Base-by-base conservation (phyloP, 2,329 filamentous ascomycete genomes). In the Fusarium camptoceras region DNA sequence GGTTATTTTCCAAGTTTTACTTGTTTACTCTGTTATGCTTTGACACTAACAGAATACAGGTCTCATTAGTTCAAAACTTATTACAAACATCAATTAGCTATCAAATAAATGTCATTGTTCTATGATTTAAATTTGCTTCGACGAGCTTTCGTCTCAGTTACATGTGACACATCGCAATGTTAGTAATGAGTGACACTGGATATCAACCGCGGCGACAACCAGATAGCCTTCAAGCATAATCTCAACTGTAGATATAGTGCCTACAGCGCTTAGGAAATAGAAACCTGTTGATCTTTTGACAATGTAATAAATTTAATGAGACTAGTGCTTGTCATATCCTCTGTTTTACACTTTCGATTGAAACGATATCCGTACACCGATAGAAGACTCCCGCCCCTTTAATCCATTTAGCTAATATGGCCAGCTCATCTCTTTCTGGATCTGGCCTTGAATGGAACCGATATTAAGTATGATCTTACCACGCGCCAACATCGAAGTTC, bases 401-500 rank as follows among this genome's bases (percentile, higher is more conserved):
- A 60, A 48, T 41, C 58, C 60, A 58, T 49, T 50, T 73, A 73
- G 59, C 65, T 67, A 76, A 75, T 39, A 51, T 53, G 27, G 24
- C 22, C 22, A 47, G 51, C 50, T 30, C 24, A 28, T 18, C 46
- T 46, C 30, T 46, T 51, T 31, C 61, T 66, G 62, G 47, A 43
- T 44, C 31, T 50, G 37, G 34, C 31, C 50, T 27, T 22, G 24
- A 48, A 39, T 31, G 47, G 59, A 55, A 51, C 53, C 42, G 30
- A 58, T 53, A 71, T 73, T 56, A 66, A 64, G 41, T 27, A 53
- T 42, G 37, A 41, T 61, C 64, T 56, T 89, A 97, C 93, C 94
- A 97, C 50, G 94, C 93, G 75, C 88, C 89, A 61, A 97, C 92
- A 76, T 98, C 95, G 75, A 98, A 98, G 78, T 97, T 97, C 82